Evolutionary conservation across 805 yeast genomes (phyloP).

Genomic region (Cyberlindnera amylophila): DNA sequence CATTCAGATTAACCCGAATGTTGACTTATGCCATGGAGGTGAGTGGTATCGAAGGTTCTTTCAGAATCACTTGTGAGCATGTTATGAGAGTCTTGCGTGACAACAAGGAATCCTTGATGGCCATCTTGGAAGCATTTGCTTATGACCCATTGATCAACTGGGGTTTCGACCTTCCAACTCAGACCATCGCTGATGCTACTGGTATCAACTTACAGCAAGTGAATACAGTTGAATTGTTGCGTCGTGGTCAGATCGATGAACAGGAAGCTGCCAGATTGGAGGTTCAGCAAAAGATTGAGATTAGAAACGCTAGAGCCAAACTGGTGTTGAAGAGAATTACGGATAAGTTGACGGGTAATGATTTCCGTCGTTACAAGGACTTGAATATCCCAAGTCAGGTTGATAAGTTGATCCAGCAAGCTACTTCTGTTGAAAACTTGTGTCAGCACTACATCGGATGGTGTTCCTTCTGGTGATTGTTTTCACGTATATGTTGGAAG

Average conservation of each 20-base stretch:
- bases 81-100: constrained; percentile 93
- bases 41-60: constrained; percentile 96
- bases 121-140: constrained; percentile 96
- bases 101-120: constrained; percentile 95
- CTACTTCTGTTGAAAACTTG: constrained; percentile 91
- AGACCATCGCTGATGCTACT: constrained; percentile 69
- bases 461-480: constrained; percentile 91
- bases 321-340: constrained; percentile 85
- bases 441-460: constrained; percentile 98
- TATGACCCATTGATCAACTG: constrained; percentile 97
- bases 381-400: constrained; percentile 87
- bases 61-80: constrained; percentile 93
- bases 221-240: constrained; percentile 65
- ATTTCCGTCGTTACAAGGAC: constrained; percentile 67
- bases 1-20: constrained; percentile 95
- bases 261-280: constrained; percentile 71
- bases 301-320: constrained; percentile 86
- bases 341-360: constrained; percentile 91
- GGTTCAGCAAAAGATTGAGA: constrained; percentile 63
- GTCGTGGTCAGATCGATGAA: constrained; percentile 72
- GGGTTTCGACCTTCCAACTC: constrained; percentile 94
- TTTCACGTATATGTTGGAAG: no score
- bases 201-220: constrained; percentile 65
- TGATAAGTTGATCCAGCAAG: constrained; percentile 89
- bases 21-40: constrained; percentile 98